Conservation (phyloP, 371 early-diverging fungal species). For the Apophysomyces sp. region DNA sequence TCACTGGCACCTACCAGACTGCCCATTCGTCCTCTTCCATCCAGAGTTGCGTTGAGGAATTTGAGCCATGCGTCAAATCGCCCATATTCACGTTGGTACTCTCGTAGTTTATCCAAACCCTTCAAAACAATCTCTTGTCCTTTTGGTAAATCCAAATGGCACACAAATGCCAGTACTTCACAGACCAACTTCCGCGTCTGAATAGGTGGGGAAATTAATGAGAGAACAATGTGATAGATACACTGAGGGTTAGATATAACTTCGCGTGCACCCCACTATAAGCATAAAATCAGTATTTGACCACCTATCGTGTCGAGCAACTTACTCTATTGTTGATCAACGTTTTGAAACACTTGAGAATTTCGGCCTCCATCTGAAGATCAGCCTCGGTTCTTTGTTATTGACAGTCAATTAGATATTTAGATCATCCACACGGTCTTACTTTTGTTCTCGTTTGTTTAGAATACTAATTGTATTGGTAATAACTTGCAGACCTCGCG, state of each 20-base stretch:
- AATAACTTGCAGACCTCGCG: constrained; percentile 67
- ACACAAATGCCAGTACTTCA: constrained; percentile 81
- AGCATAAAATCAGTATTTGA: neutral
- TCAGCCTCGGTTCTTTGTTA: constrained; percentile 65
- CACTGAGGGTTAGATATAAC: constrained; percentile 72
- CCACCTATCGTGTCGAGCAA: neutral
- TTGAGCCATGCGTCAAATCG: constrained; percentile 84
- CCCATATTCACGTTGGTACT: constrained; percentile 57
- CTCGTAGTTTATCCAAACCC: constrained; percentile 64
- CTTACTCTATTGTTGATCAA: constrained; percentile 69
- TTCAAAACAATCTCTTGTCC: constrained; percentile 82
- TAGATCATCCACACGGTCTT: constrained; percentile 1
- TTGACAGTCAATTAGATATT: constrained; percentile 7
- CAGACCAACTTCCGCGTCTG: constrained; percentile 78
- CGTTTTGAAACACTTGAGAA: constrained; percentile 78
- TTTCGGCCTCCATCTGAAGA: constrained; percentile 78
- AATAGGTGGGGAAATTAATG: constrained; percentile 76
- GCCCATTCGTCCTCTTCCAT: constrained; percentile 80
- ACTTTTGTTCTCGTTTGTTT: constrained; percentile 49
- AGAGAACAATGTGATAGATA: constrained; percentile 71
- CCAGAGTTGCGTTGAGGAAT: constrained; percentile 72
- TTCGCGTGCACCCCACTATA: constrained; percentile 80
- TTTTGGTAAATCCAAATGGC: constrained; percentile 76
- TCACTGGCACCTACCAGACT: constrained; percentile 80
- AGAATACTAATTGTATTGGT: constrained; percentile 64